These are phyloP conservation scores for Irpex sp. DNA, from an alignment of 1,284 basidiomycete genomes.

Conservation along the genomic window DNA sequence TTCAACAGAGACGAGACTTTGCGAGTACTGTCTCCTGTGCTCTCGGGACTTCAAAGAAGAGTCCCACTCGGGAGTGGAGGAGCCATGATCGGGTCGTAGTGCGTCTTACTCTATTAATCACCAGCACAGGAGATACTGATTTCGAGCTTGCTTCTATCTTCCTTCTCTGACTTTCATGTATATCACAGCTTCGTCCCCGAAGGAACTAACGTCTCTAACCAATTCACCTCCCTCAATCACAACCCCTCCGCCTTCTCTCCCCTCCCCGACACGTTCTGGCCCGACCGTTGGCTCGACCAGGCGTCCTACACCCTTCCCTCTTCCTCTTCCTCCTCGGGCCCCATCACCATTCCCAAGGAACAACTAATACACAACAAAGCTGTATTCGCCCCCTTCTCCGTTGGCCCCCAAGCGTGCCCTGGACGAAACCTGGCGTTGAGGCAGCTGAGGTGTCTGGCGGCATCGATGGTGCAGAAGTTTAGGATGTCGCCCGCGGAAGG, in stretches of 20 bases:
- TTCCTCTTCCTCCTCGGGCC: neutral
- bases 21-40: conserved; percentile 35
- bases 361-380: conserved; percentile 9
- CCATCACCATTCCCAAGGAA: conserved; percentile 2
- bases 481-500: conserved; percentile 11
- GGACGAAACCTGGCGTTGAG: conserved; percentile 22
- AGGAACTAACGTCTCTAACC: conserved; percentile 32
- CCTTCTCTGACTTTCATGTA: neutral
- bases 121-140: no score
- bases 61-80: conserved; percentile 27
- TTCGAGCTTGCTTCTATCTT: neutral
- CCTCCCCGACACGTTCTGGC: conserved; percentile 35
- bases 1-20: conserved; percentile 34
- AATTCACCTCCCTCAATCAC: conserved; percentile 35
- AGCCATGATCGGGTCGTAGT: conserved; percentile 22
- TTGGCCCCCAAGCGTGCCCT: conserved; percentile 19
- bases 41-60: conserved; percentile 28
- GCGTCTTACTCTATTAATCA: neutral
- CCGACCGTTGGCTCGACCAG: conserved; percentile 38
- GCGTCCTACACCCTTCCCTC: neutral
- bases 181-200: conserved; percentile 35
- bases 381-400: conserved; percentile 19
- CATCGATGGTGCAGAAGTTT: conserved; percentile 19
- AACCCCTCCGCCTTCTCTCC: conserved; percentile 39
- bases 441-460: conserved; percentile 20